Evolutionary conservation across 768 basidiomycete genomes (phyloP), one percentile per base, ranked within the genome.

Genomic region (Mycena filopes): DNA sequence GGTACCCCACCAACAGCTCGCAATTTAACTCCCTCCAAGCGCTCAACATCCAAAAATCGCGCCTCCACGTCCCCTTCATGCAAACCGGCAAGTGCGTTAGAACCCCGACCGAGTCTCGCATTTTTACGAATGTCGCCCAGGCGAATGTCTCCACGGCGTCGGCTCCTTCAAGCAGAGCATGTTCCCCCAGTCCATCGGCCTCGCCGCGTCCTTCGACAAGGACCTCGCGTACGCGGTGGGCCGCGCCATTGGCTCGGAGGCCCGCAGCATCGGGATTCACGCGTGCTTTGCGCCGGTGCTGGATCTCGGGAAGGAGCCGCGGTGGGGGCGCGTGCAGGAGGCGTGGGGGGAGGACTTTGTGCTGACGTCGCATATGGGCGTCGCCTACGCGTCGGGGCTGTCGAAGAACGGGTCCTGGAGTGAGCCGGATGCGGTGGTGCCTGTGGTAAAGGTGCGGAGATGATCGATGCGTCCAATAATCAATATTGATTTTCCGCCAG

Each of bases 281-380:
- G 73, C 68, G 29, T 74, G 73, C 42, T 66, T 74, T 11, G 60
- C 69, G 20, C 73, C 73, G 21, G 73, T 74, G 21, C 65, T 74
- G 21, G 73, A 74, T 64, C 64, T 74, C 11, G 73, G 71, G n/a
- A 74, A 74, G 58, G 73, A 74, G n/a, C 71, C 71, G 28, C 56
- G 73, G 20, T 74, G 73, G 73, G 73, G 73, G 21, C 57, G 73
- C 18, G 71, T 72, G 20, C 62, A 63, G 60, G 73, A 74, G 65
- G 71, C 71, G 38, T 74, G 68, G 68, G 73, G 73, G 41, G 73
- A 74, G 67, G 73, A 74, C 46, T 74, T 68, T 49, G 64, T 72
- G 48, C 71, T 71, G 15, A 74, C 73, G 31, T 67, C 71, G 28
- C 67, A 66, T 31, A 74, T 74, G 73, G 73, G 71, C 31, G 71